Evolutionary conservation across 1,284 basidiomycete genomes (phyloP), one percentile per base, ranked within the genome.

Genomic region (Cryptococcus sp.): DNA sequence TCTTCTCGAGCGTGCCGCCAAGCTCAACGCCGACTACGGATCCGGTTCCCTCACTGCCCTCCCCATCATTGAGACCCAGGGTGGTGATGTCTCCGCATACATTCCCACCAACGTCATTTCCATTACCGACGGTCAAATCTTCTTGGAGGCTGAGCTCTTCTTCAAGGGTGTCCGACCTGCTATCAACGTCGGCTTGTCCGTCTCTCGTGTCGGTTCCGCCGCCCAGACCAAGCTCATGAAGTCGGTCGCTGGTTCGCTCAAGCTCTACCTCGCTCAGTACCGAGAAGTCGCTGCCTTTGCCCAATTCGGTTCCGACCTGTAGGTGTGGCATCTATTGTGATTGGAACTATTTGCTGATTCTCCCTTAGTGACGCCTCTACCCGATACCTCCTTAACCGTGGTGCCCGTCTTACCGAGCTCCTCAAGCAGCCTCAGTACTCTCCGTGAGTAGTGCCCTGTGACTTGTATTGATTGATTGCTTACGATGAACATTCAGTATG

Each of bases 201-300:
- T 99, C 72, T 99, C 95, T 66, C 95, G 95, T 87, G 95, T 99
- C 84, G 95, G 95, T 79, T 98, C 95, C 53, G 94, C 95, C 76
- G 95, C 95, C 77, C 95, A 99, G 85, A 97, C 93, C 76, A 93
- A 95, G 85, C 92, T 96, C 83, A 96, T 97, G 93, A 99, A 98
- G 89, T 92, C 96, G 84, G 97, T 98, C 75, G 94, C 95, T 72
- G 95, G 95, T 87, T 98, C 94, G 66, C 88, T 98, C 75, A 99
- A 99, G 85, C 87, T 99, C 54, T 98, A 98, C 87, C 91, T 99
- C 68, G 95, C 95, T 54, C 95, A 99, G 81, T 99, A 98, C 86
- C 94, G 95, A 90, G 95, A 99, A 85, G 93, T 99, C 69, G 95
- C 95, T 70, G 95, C 95, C 66, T 76, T 76, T 70, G 95, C 95